Evolutionary conservation across 352 stramenopile species (phyloP), one percentile per base, ranked within the genome.

Genomic region (Blastocystis sp.): DNA sequence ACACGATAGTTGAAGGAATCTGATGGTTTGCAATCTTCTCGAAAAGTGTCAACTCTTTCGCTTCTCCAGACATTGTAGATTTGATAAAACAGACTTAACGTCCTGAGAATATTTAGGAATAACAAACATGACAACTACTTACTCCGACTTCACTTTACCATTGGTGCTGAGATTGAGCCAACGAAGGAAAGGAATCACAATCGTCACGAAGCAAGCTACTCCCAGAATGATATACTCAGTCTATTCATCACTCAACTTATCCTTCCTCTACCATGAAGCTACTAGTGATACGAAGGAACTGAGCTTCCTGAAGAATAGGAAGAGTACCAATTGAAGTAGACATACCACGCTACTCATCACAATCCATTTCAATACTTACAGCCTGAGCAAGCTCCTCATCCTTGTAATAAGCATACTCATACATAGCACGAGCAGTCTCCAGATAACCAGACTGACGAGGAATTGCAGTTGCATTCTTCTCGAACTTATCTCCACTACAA

Each of bases 1-100:
- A 86, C 11, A 86, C 75, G 5, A 86, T 86, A 21, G 56, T 67
- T 11, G 75, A 86, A 12, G 75, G 75, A n/a, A 86, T 86, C 29
- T 32, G 51, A 32, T 86, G 57, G 27, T 56, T 75, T 16, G 75
- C 75, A 54, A 86, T 86, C 61, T 86, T 86, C 61, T 86, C 75
- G 42, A 86, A 86, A 16, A 86, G 75, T 21, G 75, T 86, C 19
- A 80, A 35, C 49, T 80, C 69, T 52, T 80, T 80, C 24, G 16
- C 35, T 35, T 80, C 69, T 14, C 21, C 42, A n/a, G 63, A 52
- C 63, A 74, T 74, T n/a, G n/a, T n/a, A n/a, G n/a, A n/a, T n/a
- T n/a, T 69, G 16, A 69, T 16, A 32, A 69, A 32, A 32, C 16
- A 69, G 42, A 32, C 58, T 69, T 1, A 43, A 35, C 12, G 42